Evolutionary conservation across 768 basidiomycete species (phyloP), one percentile per base, ranked within the genome.

Genomic region (Suillus cothurnatus): DNA sequence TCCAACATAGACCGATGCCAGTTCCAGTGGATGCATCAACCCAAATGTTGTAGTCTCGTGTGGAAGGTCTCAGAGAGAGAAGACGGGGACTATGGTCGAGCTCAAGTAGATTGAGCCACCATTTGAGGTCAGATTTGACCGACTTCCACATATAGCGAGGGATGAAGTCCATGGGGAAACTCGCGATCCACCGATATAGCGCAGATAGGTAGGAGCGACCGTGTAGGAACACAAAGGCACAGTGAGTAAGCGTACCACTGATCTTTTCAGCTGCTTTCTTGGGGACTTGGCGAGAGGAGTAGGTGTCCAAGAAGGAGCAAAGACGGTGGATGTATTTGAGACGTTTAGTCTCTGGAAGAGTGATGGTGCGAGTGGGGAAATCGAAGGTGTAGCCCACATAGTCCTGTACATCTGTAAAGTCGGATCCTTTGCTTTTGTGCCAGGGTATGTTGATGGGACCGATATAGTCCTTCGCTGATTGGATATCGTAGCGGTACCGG

Each of bases 311-410:
- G 26, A 61, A 61, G 8, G 39, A 36, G 4, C 2, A 15, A 14
- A 61, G 32, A 4, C 3, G 19, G 4, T 9, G 26, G 7, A 21
- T 4, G 7, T 61, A 74, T 55, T 77, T 76, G 0, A 60, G 1
- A 3, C 71, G 64, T 61, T 80, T 81, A 9, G 49, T 31, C 15
- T 76, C 71, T 0, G 77, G 76, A 8, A 81, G 72, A 8, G 68
- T 63, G 8, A 82, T 77, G 0, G 34, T 61, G 11, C 66, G 66
- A 0, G 31, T 5, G 0, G 43, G 59, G 11, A 81, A 61, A 59
- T 79, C 69, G 74, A 74, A 79, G n/a, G 65, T 49, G 57, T 77
- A 78, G n/a, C 77, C 74, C 17, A 76, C 63, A 61, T 75, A 80
- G 11, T 47, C 64, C 23, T 73, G 66, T 0, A 43, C 32, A 23